Evolutionary conservation across 2,329 filamentous ascomycete species (phyloP).

Genomic region (Cordyceps javanica): DNA sequence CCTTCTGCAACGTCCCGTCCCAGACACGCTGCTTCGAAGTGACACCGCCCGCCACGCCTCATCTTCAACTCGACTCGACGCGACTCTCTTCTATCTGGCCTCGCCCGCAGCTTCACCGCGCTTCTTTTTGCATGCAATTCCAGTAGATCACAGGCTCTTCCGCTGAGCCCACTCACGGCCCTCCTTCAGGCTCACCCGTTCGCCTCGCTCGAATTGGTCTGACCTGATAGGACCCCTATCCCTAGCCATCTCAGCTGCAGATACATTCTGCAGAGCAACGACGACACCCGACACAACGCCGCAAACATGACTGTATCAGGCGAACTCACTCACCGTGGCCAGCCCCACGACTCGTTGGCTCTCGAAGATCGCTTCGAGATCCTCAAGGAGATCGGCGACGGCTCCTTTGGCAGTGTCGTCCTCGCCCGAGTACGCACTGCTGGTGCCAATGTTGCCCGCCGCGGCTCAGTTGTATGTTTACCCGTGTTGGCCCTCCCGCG

Average conservation of each 20-base stretch:
- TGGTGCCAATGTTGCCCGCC: conserved; percentile 78
- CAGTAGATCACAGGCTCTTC: conserved; percentile 9
- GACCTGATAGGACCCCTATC: conserved; percentile 8
- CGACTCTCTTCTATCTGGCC: conserved; percentile 4
- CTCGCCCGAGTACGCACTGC: conserved; percentile 87
- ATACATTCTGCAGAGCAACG: conserved; percentile 2
- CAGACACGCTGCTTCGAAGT: conserved; percentile 4
- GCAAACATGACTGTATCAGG: conserved; percentile 68
- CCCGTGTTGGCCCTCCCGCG: conserved; percentile 11
- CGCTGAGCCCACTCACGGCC: conserved; percentile 6
- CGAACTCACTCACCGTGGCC: conserved; percentile 65
- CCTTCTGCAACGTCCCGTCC: conserved; percentile 6
- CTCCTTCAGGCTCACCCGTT: conserved; percentile 9
- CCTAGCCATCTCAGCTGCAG: conserved; percentile 3
- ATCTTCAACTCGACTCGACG: conserved; percentile 1
- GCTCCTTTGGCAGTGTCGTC: conserved; percentile 94
- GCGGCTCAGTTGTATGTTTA: conserved; percentile 80
- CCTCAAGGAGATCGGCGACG: conserved; percentile 96
- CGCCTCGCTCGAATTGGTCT: conserved; percentile 3
- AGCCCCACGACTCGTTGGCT: conserved; percentile 52
- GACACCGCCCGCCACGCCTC: background rate
- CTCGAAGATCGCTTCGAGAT: conserved; percentile 96
- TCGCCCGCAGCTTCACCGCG: background rate
- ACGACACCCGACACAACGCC: conserved; percentile 13
- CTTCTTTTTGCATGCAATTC: conserved; percentile 10